phyloP scores from a whole-genome alignment of 805 yeast genomes.

The Saturnispora bothae region DNA sequence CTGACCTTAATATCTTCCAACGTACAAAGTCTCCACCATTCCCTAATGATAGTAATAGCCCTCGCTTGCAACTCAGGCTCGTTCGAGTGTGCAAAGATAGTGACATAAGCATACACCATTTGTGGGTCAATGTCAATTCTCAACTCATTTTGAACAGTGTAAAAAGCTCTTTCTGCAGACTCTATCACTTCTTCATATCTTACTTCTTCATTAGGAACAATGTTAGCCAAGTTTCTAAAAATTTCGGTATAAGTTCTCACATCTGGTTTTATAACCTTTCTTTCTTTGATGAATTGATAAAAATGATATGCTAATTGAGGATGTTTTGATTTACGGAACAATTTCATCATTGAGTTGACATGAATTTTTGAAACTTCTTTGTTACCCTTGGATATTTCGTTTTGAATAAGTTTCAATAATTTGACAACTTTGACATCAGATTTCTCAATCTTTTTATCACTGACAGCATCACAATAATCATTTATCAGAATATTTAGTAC shows the following conservation, averaged over 20 bases:
- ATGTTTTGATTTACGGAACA: conserved; percentile 32
- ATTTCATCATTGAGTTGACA: conserved; percentile 36
- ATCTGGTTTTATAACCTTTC: conserved; percentile 23
- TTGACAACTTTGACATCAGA: conserved; percentile 26
- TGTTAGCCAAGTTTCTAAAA: conserved; percentile 15
- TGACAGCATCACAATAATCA: conserved; percentile 28
- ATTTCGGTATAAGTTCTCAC: conserved; percentile 26
- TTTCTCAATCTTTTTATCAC: conserved; percentile 1
- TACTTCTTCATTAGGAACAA: conserved; percentile 4
- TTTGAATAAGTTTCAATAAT: conserved; percentile 25
- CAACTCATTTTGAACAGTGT: conserved; percentile 15
- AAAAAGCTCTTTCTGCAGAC: conserved; percentile 17
- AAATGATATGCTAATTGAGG: conserved; percentile 30
- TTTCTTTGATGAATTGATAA: conserved; percentile 22
- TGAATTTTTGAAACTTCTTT: conserved; percentile 29
- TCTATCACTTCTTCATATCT: conserved; percentile 14
- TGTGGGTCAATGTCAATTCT: conserved; percentile 14
- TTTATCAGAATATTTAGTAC: conserved; percentile 37
- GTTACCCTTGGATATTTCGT: conserved; percentile 20
- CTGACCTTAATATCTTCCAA: conserved; percentile 14
- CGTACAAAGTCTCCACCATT: conserved; percentile 22
- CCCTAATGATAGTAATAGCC: conserved; percentile 18
- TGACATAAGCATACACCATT: conserved; percentile 18
- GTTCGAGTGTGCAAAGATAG: conserved; percentile 19
- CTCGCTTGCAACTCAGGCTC: conserved; percentile 20